These are phyloP conservation scores for Trametes polyzona DNA, from an alignment of 1,284 basidiomycete genomes.

Conservation along the genomic window DNA sequence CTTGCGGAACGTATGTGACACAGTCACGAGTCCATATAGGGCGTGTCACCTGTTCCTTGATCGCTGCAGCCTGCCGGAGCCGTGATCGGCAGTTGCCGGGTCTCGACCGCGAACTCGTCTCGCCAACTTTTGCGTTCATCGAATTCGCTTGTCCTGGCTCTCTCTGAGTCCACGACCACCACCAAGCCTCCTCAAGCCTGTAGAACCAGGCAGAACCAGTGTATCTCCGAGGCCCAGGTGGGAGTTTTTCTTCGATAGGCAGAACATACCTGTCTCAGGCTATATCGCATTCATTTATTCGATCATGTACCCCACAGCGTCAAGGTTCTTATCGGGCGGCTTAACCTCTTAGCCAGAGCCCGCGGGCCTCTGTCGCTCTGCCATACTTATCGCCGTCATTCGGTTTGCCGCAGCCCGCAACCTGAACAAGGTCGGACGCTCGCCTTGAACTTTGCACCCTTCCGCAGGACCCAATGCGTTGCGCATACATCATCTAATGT, in stretches of 20 bases:
- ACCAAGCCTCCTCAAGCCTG: no score
- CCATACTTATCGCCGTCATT: slow-evolving; percentile 16
- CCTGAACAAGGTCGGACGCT: neutral
- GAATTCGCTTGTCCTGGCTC: neutral
- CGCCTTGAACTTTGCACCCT: neutral
- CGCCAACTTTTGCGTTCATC: no score
- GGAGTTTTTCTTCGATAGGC: no score
- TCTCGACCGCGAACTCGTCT: neutral
- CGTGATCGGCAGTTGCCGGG: neutral
- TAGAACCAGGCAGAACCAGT: no score
- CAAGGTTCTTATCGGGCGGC: slow-evolving; percentile 13
- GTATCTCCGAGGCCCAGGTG: no score
- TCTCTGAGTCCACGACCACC: no score
- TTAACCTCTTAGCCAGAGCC: neutral
- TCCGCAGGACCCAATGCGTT: slow-evolving; percentile 2
- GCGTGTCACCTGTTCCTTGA: neutral
- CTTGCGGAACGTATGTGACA: slow-evolving; percentile 4
- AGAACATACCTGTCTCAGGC: neutral
- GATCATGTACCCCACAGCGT: slow-evolving; percentile 11
- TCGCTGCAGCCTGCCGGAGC: neutral
- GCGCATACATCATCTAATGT: slow-evolving; percentile 14
- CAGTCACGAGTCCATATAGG: neutral
- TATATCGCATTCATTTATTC: neutral
- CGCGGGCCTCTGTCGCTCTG: neutral
- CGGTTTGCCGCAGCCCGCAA: neutral